Base-by-base conservation (phyloP, 2,329 filamentous ascomycete genomes). In the Botrytis fabae region DNA sequence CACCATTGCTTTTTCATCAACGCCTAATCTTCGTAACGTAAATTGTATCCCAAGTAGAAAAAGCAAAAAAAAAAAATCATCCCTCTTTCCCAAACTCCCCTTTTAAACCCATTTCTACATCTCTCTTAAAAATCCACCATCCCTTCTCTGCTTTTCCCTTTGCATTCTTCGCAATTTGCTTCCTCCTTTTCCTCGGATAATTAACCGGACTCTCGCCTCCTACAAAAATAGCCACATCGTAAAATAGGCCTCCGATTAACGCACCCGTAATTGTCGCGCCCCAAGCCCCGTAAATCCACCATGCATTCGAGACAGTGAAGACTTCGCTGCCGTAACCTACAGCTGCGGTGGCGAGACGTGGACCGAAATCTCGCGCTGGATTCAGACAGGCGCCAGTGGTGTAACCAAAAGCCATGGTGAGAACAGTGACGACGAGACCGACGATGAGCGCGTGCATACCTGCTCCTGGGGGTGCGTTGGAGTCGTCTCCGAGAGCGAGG, bases 381-480 rank as follows among this genome's bases (percentile, higher is more conserved):
- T 87, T 87, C 72, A 87, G 79, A 1, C 83, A 83, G 0, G 82
- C 82, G 10, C 85, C 85, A 0, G 85, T 86, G 61, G 85, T 84
- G 75, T 82, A 84, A 1, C 82, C 81, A 72, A 87, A 85, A 2
- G 81, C 80, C 77, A 83, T 82, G 8, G 76, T 80, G 14, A 82
- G 78, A 2, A 76, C 76, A 0, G 80, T 80, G 68, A 83, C 81
- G 25, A 86, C 78, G 0, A 86, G 79, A 0, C 85, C 85, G 35
- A 86, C 79, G 63, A 87, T 83, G 35, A 87, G 82, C 0, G 85
- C 82, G 77, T 84, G 85, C 85, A 86, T 86, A 54, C 85, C 85
- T 0, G 85, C 85, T 8, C 85, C 85, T 0, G 84, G 83, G 0
- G 84, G 84, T 1, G 83, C 83, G 64, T 85, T 85, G 51, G 83